Base-by-base conservation (phyloP, 176 grass and related monocot genomes). In the Thinopyrum elongatum region DNA sequence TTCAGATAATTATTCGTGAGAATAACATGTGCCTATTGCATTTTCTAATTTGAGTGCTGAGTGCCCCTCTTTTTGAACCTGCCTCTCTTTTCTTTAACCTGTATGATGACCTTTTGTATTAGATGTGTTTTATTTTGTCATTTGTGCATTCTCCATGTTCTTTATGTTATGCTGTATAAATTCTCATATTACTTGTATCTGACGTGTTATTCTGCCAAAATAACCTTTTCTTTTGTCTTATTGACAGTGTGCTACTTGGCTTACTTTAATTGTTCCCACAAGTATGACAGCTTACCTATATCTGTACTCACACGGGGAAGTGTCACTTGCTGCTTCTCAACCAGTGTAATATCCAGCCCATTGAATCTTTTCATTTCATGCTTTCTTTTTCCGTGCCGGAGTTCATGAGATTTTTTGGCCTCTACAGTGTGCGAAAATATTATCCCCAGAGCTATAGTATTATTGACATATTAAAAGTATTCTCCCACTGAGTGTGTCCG, bases 251-350 rank as follows among this genome's bases (percentile, higher is more conserved):
- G 97, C 97, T 49, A 92, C 86, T 22, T 98, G 97, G 97, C 83
- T 98, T 87, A 98, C 94, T 46, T 88, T 98, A 73, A 80, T 95
- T 51, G 94, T 98, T 41, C 97, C 97, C 10, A 95, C 97, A 71
- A 98, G 97, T 77, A 98, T 98, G 94, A 94, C 97, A 88, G 93
- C 97, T 53, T 98, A 98, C 60, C 88, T 95, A 34, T 98, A 98
- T 82, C 77, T 98, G 57, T 95, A 98, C 69, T 98, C 97, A 30
- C 94, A 98, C 83, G 97, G 97, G 84, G 93, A 98, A 94, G 93
- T 98, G 3, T 89, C 92, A 41, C 86, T 98, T 65, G 97, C 94
- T 47, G 94, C 97, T 77, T 95, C 92, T 84, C 97, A 95, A 92
- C 94, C 97, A 89, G 97, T 96, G 86, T 95, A 92, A 87, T 90